Percentiles rank a stretch among this genome's conserved stretches.
phyloP scores from a whole-genome alignment of 495 filamentous ascomycete genomes.

The Podospora anserina region DNA sequence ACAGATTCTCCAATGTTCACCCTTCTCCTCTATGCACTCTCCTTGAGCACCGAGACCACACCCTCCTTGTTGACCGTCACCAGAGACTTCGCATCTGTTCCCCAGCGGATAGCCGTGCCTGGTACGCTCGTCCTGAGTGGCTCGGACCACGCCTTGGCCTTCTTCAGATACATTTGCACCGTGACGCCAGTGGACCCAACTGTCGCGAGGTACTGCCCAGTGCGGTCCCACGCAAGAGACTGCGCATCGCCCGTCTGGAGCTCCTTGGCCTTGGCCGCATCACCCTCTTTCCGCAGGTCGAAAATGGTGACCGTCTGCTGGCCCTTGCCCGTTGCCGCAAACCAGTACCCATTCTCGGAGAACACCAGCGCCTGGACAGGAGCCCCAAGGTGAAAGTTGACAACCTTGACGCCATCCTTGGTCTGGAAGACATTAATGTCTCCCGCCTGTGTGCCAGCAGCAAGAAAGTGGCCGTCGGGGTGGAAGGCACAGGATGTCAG shows the following conservation, averaged over 20 bases:
- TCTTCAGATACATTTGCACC: conserved; percentile 84
- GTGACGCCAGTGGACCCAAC: conserved; percentile 76
- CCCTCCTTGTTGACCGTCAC: conserved; percentile 72
- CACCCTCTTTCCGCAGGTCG: conserved; percentile 83
- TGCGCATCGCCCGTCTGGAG: conserved; percentile 78
- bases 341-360: conserved; percentile 96
- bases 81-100: conserved; percentile 66
- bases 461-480: conserved; percentile 92
- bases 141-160: conserved; percentile 83
- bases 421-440: conserved; percentile 85
- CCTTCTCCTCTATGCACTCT: conserved; percentile 23
- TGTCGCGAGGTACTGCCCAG: conserved; percentile 84
- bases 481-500: conserved; percentile 82
- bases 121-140: conserved; percentile 71
- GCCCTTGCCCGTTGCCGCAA: conserved; percentile 71
- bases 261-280: conserved; percentile 68
- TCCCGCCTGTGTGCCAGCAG: conserved; percentile 69
- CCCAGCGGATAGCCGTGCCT: conserved; percentile 73
- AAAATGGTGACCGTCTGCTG: conserved; percentile 78
- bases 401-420: conserved; percentile 66
- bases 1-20: not conserved
- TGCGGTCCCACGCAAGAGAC: conserved; percentile 85
- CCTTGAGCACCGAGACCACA: conserved; percentile 61
- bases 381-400: conserved; percentile 62
- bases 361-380: conserved; percentile 74